Conservation (phyloP, 2,329 filamentous ascomycete genomes). For the Passalora sequoiae region DNA sequence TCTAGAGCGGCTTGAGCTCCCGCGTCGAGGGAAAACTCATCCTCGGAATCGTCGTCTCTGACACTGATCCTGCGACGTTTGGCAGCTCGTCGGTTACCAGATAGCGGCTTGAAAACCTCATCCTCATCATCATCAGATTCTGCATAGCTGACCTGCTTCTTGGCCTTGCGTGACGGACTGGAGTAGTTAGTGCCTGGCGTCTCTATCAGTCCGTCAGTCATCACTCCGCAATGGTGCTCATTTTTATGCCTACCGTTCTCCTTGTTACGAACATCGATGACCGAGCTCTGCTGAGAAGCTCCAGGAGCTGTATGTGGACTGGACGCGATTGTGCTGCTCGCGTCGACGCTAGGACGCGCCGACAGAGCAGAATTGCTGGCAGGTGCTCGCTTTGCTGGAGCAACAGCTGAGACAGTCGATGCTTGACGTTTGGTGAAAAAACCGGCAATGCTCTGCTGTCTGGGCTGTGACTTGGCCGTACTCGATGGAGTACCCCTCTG, state of each 20-base stretch:
- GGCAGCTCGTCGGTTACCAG: conserved; percentile 41
- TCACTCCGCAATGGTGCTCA: conserved; percentile 21
- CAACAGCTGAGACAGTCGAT: conserved; percentile 45
- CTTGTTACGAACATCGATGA: conserved; percentile 47
- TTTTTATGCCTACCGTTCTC: conserved; percentile 42
- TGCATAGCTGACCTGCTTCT: conserved; percentile 70
- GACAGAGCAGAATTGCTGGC: conserved; percentile 21
- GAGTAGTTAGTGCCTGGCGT: conserved; percentile 47
- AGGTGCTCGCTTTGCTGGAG: conserved; percentile 31
- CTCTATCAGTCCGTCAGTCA: conserved; percentile 43
- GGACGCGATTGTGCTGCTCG: conserved; percentile 16
- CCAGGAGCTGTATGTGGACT: conserved; percentile 20
- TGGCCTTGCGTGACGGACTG: conserved; percentile 73
- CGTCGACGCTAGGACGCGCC: conserved; percentile 32
- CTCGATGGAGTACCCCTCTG: conserved; percentile 41
- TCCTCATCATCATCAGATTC: conserved; percentile 73
- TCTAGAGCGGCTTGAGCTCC: conserved; percentile 53
- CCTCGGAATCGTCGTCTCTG: conserved; percentile 62
- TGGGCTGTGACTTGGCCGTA: conserved; percentile 48
- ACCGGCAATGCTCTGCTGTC: conserved; percentile 67
- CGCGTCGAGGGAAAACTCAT: conserved; percentile 60
- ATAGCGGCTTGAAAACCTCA: conserved; percentile 59
- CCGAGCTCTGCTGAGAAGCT: conserved; percentile 49
- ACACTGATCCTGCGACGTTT: conserved; percentile 61
- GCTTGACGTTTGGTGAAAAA: conserved; percentile 62